Conservation (phyloP, 345 rosid genomes). For the Zanthoxylum bungeanum region DNA sequence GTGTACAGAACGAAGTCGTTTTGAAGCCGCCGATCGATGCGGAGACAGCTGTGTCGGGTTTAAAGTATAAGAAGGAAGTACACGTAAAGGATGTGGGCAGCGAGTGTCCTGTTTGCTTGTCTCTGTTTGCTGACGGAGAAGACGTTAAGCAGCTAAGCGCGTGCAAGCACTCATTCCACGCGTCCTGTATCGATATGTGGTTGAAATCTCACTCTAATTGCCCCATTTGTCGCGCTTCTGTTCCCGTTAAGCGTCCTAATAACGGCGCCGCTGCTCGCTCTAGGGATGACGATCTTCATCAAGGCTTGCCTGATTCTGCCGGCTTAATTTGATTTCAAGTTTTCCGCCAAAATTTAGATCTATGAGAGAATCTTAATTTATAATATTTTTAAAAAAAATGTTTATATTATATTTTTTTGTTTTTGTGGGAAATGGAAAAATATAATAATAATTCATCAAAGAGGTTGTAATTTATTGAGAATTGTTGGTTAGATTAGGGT, state of each 20-base stretch:
- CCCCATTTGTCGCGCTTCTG: slow-evolving; percentile 68
- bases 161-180: slow-evolving; percentile 77
- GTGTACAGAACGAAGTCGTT: too few species aligned
- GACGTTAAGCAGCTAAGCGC: slow-evolving; percentile 47
- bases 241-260: slow-evolving; percentile 39
- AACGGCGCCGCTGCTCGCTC: slow-evolving; percentile 9
- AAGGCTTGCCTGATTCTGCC: slow-evolving; percentile 69
- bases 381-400: too few species aligned
- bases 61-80: slow-evolving; percentile 37
- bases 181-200: slow-evolving; percentile 64
- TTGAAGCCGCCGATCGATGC: too few species aligned
- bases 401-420: too few species aligned
- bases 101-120: slow-evolving; percentile 74
- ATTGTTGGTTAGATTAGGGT: too few species aligned
- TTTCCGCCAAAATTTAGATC: too few species aligned
- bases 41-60: slow-evolving; percentile 26
- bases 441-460: too few species aligned
- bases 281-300: slow-evolving; percentile 49
- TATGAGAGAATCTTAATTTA: background rate
- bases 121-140: slow-evolving; percentile 50
- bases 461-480: too few species aligned
- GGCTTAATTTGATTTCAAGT: slow-evolving; percentile 47
- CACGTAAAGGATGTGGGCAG: slow-evolving; percentile 51
- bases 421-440: background rate
- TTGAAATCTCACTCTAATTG: slow-evolving; percentile 54